Conservation (phyloP, 2,329 filamentous ascomycete genomes). For the Xylaria sp. region DNA sequence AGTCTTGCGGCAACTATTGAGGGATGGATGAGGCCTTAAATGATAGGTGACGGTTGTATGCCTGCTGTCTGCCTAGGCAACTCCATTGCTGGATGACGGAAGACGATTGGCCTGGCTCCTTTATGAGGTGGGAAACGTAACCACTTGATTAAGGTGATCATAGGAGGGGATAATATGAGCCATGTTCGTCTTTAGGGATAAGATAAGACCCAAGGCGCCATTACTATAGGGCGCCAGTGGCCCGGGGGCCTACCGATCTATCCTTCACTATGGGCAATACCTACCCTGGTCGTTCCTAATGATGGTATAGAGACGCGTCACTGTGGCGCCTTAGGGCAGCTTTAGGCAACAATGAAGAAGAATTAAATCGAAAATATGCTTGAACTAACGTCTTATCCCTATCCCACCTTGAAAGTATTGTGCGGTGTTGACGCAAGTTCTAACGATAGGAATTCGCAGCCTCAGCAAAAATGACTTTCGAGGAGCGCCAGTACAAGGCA, state of each 20-base stretch:
- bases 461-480: slow-evolving; percentile 29
- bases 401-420: background rate
- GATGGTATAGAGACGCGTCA: background rate
- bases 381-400: background rate
- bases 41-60: no score
- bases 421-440: background rate
- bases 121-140: no score
- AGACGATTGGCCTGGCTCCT: background rate
- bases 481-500: slow-evolving; percentile 42
- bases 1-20: no score
- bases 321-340: slow-evolving; percentile 3
- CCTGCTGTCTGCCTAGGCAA: no score
- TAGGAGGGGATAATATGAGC: no score
- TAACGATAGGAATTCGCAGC: background rate
- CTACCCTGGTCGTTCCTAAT: background rate
- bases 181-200: no score
- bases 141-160: no score
- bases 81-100: no score
- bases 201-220: background rate
- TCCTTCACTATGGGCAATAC: background rate
- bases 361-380: background rate
- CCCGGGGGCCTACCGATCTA: no score
- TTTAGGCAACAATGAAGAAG: background rate
- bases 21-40: no score
- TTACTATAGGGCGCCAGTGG: background rate